A percentile compares a stretch with the other conserved stretches of the same genome.
Evolutionary conservation across 2,329 filamentous ascomycete species (phyloP).

Genomic region (Phyllosticta capitalensis): DNA sequence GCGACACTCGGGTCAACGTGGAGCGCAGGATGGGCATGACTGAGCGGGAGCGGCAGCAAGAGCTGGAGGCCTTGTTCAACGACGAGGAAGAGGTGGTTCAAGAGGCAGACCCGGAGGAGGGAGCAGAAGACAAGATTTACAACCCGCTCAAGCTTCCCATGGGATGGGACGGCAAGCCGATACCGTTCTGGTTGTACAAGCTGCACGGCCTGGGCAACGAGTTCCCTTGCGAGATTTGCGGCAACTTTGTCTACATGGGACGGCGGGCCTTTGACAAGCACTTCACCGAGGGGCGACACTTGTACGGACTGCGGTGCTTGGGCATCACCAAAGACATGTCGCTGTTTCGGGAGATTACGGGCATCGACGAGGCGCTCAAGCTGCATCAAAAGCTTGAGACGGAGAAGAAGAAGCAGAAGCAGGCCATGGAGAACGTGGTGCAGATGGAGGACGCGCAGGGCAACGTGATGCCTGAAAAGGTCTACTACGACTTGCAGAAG

Average conservation of each 20-base stretch:
- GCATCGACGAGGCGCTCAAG: conserved; percentile 77
- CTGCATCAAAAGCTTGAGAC: conserved; percentile 90
- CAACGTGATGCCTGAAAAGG: conserved; percentile 98
- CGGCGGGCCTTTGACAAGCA: conserved; percentile 95
- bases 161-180: conserved; percentile 97
- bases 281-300: conserved; percentile 87
- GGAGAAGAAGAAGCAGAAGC: conserved; percentile 69
- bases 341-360: conserved; percentile 87
- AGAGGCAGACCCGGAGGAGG: conserved; percentile 54
- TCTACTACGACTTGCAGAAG: conserved; percentile 91
- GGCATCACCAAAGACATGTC: conserved; percentile 68
- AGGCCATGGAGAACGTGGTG: conserved; percentile 73
- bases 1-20: conserved; percentile 86
- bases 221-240: conserved; percentile 80
- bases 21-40: conserved; percentile 98
- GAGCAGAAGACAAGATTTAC: conserved; percentile 74
- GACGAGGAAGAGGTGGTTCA: conserved; percentile 41
- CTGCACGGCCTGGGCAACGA: conserved; percentile 91
- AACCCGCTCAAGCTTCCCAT: conserved; percentile 93
- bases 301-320: conserved; percentile 86
- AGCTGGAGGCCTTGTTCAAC: conserved; percentile 76
- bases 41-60: conserved; percentile 86
- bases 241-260: conserved; percentile 98
- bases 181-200: conserved; percentile 90
- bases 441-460: conserved; percentile 98